Evolutionary conservation across 2,329 filamentous ascomycete genomes (phyloP), one percentile per base, ranked within the genome.

Genomic region (Pseudogymnoascus sp.): DNA sequence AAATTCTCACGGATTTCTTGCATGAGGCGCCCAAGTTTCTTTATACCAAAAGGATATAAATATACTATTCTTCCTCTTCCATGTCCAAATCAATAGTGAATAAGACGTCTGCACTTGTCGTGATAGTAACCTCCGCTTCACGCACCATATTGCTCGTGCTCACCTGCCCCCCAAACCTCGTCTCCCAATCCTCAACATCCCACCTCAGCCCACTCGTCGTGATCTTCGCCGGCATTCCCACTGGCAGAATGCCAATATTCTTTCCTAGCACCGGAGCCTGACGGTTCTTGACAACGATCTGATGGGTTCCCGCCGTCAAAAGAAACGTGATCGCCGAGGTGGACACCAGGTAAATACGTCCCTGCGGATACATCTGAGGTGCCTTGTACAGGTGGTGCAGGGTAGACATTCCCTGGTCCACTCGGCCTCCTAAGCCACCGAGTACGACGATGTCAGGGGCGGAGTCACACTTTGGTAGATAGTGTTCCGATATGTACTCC

Each of bases 331-430:
- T 78, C 70, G 88, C 93, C 70, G 89, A 86, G 65, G 89, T 88
- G 1, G 91, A 93, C 53, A 97, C 81, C 7, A 99, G 82, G 76
- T 88, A 96, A 67, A 98, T 75, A 26, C 83, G 78, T 4, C 87
- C 86, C 10, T 77, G 69, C 28, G 75, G 73, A 64, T 84, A 82
- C 24, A 71, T 70, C 10, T 71, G 73, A 0, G 80, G 76, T 50
- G 82, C 77, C 10, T 74, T 68, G 69, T 85, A 93, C 53, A 98
- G 81, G 72, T 97, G 90, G 73, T 96, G 91, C 61, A 99, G 82
- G 70, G 96, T 87, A 63, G 91, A 92, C 59, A 99, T 82, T 1
- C 89, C 93, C 74, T 99, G 95, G 75, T 99, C 95, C 14, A 98
- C 89, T 31, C 95, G 87, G 6, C 95, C 95, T 46, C 91, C 91